Conservation (phyloP, 805 yeast genomes). For the Candida krabiensis region DNA sequence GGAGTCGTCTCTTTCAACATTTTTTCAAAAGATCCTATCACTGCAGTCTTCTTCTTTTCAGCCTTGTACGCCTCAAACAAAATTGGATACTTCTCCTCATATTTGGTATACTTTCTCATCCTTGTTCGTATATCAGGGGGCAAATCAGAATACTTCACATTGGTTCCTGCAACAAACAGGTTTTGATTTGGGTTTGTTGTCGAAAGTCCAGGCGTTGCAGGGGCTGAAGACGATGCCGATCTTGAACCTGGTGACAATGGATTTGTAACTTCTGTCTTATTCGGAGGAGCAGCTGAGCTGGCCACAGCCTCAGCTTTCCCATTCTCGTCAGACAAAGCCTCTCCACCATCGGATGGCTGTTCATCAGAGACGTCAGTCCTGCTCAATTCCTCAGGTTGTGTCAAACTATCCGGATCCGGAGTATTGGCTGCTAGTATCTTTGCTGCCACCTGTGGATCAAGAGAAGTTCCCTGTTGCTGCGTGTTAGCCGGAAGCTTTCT, state of each 20-base stretch:
- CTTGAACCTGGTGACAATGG: constrained; percentile 14
- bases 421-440: constrained; percentile 42
- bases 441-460: constrained; percentile 28
- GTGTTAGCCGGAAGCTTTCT: constrained; percentile 18
- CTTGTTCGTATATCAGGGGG: constrained; percentile 61
- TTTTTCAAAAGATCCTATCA: constrained; percentile 63
- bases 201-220: background rate
- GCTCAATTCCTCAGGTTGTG: constrained; percentile 44
- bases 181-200: background rate
- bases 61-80: constrained; percentile 80
- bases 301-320: background rate
- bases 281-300: constrained; percentile 1
- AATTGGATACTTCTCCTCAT: constrained; percentile 88
- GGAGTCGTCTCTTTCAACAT: constrained; percentile 81
- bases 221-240: constrained; percentile 1
- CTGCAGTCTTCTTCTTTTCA: constrained; percentile 67
- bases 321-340: background rate
- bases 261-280: constrained; percentile 7
- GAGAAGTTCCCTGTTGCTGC: constrained; percentile 8
- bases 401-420: constrained; percentile 45
- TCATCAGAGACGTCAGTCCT: constrained; percentile 5
- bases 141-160: constrained; percentile 39
- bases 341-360: background rate
- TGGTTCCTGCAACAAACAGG: constrained; percentile 27
- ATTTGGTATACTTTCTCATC: constrained; percentile 74